Evolutionary conservation across 441 rosid genomes (phyloP).

Genomic region (Flueggea neowawraea): DNA sequence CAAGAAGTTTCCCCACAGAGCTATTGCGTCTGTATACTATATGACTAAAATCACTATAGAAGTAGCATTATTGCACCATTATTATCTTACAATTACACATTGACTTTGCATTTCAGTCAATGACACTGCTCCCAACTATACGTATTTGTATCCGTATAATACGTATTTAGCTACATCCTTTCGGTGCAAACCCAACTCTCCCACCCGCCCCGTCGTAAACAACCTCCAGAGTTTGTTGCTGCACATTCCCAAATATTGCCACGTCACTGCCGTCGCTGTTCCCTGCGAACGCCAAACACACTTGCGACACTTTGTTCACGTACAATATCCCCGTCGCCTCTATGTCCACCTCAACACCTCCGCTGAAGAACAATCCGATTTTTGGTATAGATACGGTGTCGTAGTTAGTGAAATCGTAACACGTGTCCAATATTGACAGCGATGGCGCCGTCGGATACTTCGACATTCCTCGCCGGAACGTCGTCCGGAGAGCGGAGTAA

Average conservation of each 20-base stretch:
- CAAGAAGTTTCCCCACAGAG: too few species aligned
- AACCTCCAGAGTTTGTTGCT: slow-evolving; percentile 68
- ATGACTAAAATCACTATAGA: too few species aligned
- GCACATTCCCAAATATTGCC: slow-evolving; percentile 70
- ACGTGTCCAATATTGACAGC: slow-evolving; percentile 66
- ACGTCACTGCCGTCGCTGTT: slow-evolving; percentile 44
- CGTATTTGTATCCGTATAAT: too few species aligned
- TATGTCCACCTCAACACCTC: slow-evolving; percentile 37
- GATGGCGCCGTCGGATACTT: slow-evolving; percentile 46
- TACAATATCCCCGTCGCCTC: slow-evolving; percentile 40
- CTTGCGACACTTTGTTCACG: slow-evolving; percentile 27
- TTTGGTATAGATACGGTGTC: slow-evolving; percentile 34
- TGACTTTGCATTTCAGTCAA: too few species aligned
- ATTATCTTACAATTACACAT: too few species aligned
- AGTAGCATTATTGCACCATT: too few species aligned
- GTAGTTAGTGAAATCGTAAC: slow-evolving; percentile 52
- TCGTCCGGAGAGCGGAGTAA: slow-evolving; percentile 36
- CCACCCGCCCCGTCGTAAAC: slow-evolving; percentile 57
- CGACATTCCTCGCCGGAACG: slow-evolving; percentile 49
- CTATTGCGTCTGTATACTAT: too few species aligned
- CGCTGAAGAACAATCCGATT: slow-evolving; percentile 48
- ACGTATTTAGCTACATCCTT: slow-evolving; percentile 42
- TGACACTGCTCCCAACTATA: too few species aligned
- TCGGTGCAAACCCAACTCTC: slow-evolving; percentile 68
- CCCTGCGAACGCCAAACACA: slow-evolving; percentile 77